Evolutionary conservation across 768 basidiomycete genomes (phyloP).

Genomic region (Mycena indigotica): DNA sequence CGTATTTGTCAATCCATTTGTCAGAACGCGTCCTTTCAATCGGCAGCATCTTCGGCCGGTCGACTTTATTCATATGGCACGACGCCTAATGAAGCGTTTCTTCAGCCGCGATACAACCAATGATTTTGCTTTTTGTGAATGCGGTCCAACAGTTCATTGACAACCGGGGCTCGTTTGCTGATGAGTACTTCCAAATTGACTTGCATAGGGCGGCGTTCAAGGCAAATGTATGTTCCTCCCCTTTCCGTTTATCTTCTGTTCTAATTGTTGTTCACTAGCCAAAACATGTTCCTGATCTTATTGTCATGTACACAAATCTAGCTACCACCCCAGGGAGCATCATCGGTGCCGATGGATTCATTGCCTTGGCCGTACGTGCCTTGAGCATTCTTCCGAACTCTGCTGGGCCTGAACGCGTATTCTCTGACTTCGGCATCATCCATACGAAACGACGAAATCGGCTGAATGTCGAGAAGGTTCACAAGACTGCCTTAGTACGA

Average conservation of each 20-base stretch:
- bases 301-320: neutral
- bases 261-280: neutral
- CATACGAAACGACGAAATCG: slow-evolving; percentile 31
- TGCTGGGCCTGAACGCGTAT: slow-evolving; percentile 30
- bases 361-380: slow-evolving; percentile 28
- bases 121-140: slow-evolving; percentile 7
- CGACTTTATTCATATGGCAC: slow-evolving; percentile 10
- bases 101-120: neutral
- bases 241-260: neutral
- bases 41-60: neutral
- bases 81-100: slow-evolving; percentile 14
- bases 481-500: slow-evolving; percentile 18
- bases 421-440: slow-evolving; percentile 29
- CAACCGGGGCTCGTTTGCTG: slow-evolving; percentile 6
- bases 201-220: slow-evolving; percentile 4
- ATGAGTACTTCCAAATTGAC: slow-evolving; percentile 11
- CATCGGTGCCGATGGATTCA: slow-evolving; percentile 16
- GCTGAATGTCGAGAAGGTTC: slow-evolving; percentile 21
- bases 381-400: slow-evolving; percentile 32
- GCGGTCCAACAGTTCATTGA: slow-evolving; percentile 17
- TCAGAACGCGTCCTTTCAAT: slow-evolving; percentile 17
- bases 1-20: slow-evolving; percentile 37
- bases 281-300: slow-evolving; percentile 5
- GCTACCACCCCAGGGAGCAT: neutral
- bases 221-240: slow-evolving; percentile 10